Percentiles rank a stretch among this genome's conserved stretches.
Conservation (phyloP, 257 asterid genomes). For the Solanum sitiens region DNA sequence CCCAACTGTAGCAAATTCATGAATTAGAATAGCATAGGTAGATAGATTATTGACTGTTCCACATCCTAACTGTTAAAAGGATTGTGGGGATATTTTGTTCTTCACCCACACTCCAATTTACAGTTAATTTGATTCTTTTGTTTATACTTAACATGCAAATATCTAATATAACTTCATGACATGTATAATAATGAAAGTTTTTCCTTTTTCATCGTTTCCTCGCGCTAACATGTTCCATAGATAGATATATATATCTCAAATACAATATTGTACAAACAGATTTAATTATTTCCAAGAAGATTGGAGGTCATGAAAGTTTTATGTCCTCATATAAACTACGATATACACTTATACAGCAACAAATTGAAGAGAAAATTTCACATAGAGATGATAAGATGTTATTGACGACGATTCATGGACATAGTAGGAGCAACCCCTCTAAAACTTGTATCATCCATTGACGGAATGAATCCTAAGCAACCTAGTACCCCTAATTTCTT, state of each 20-base stretch:
- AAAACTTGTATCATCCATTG: conserved; percentile 20
- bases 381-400: background rate
- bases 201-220: background rate
- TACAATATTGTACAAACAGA: background rate
- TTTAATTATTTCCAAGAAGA: background rate
- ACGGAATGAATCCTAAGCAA: conserved; percentile 61
- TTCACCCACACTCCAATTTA: background rate
- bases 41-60: background rate
- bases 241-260: background rate
- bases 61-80: background rate
- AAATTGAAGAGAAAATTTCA: background rate
- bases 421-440: conserved; percentile 27
- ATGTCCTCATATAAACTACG: background rate
- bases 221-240: background rate
- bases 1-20: conserved; percentile 1
- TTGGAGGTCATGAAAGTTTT: background rate
- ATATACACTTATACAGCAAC: background rate
- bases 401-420: background rate
- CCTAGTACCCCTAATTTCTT: conserved; percentile 54
- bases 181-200: background rate
- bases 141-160: background rate
- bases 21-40: background rate
- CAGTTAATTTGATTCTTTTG: background rate
- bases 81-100: background rate
- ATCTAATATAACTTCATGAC: background rate